A percentile compares a stretch with the other conserved stretches of the same genome.
Conservation (phyloP, 768 basidiomycete genomes). For the Paxillus involutus region DNA sequence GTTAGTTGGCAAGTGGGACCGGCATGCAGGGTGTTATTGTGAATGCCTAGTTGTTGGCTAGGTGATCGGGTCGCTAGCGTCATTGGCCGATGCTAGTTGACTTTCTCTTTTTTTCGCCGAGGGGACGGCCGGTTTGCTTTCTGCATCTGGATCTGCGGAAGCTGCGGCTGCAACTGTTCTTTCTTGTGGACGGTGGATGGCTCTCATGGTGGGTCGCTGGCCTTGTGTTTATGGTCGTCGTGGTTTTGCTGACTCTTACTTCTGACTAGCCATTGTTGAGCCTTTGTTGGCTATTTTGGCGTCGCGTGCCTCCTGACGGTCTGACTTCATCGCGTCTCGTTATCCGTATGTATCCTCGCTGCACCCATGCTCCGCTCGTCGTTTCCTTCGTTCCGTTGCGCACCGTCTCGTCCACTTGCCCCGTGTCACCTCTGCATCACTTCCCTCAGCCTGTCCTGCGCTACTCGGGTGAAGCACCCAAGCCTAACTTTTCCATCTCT, state of each 20-base stretch:
- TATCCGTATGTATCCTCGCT: too few relatives aligned
- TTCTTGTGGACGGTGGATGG: slow-evolving; percentile 1
- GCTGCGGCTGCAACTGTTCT: not conserved
- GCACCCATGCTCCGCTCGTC: too few relatives aligned
- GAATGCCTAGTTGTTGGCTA: not conserved
- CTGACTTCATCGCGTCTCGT: too few relatives aligned
- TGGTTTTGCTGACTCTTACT: not conserved
- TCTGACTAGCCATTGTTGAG: not conserved
- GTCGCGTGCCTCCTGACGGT: too few relatives aligned
- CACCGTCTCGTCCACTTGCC: too few relatives aligned
- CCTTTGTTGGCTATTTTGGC: too few relatives aligned
- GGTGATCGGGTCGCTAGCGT: not conserved
- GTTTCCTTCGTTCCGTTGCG: too few relatives aligned
- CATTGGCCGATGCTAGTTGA: not conserved
- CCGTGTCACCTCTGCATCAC: too few relatives aligned
- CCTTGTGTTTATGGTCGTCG: not conserved
- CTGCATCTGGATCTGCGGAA: not conserved
- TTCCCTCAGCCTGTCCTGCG: too few relatives aligned
- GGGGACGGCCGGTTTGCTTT: not conserved
- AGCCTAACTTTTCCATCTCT: too few relatives aligned
- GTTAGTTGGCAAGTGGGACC: slow-evolving; percentile 10
- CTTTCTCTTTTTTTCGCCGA: not conserved
- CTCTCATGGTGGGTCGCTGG: slow-evolving; percentile 3
- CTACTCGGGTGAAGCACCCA: too few relatives aligned
- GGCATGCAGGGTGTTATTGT: slow-evolving; percentile 1